A percentile compares a stretch with the other conserved stretches of the same genome.
Conservation (phyloP, 208 protist genomes). For the Trypanosoma rangeli region DNA sequence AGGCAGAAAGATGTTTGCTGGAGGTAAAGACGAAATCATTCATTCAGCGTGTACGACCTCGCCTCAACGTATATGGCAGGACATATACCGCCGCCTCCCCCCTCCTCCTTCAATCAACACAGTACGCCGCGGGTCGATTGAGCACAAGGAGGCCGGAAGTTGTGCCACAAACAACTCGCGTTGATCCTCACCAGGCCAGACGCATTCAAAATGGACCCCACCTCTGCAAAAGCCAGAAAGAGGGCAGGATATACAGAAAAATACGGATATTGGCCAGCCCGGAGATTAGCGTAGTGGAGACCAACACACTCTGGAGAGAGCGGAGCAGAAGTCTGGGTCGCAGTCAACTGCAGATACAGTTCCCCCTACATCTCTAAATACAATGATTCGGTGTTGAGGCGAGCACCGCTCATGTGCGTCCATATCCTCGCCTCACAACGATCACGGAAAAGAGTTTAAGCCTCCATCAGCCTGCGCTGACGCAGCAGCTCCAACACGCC, state of each 20-base stretch:
- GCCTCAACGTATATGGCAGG: conserved; percentile 14
- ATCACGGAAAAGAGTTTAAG: conserved; percentile 12
- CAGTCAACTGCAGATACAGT: conserved; percentile 1
- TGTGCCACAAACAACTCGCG: neutral
- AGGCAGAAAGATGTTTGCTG: conserved; percentile 9
- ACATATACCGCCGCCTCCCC: conserved; percentile 11
- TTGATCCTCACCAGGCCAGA: neutral
- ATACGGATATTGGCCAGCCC: neutral
- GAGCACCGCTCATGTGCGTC: neutral
- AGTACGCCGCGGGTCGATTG: conserved; percentile 10
- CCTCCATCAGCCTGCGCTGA: conserved; percentile 8
- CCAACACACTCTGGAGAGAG: conserved; percentile 19
- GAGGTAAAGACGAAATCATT: conserved; percentile 15
- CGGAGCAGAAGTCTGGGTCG: neutral
- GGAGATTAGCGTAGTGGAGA: conserved; percentile 8
- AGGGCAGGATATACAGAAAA: neutral
- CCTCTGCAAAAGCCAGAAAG: neutral
- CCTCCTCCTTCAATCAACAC: no score
- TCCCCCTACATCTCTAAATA: conserved; percentile 1
- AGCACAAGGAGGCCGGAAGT: conserved; percentile 15
- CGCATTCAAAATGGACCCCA: neutral
- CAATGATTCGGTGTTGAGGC: neutral
- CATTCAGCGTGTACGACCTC: conserved; percentile 4
- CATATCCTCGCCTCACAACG: neutral
- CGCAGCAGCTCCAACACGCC: conserved; percentile 3